Evolutionary conservation across 2,329 filamentous ascomycete species (phyloP).

Genomic region (Parafenestella ontariensis): DNA sequence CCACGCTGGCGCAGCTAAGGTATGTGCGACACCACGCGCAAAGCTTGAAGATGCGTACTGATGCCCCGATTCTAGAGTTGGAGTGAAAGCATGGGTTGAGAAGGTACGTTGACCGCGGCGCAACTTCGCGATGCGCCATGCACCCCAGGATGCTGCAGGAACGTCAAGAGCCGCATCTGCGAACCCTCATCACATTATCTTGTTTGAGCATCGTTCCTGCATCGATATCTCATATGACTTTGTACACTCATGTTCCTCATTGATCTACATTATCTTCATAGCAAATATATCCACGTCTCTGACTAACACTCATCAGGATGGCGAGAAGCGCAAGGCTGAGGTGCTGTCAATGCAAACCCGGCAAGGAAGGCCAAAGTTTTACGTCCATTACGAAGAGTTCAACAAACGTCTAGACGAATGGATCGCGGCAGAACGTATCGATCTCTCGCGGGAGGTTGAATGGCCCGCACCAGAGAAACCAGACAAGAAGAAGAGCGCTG

Average conservation of each 20-base stretch:
- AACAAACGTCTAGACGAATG: slow-evolving; percentile 92
- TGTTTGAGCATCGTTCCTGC: background rate
- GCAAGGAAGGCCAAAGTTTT: slow-evolving; percentile 87
- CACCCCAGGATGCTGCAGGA: slow-evolving; percentile 11
- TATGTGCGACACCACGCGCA: slow-evolving; percentile 55
- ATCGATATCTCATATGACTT: background rate
- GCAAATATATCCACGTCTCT: background rate
- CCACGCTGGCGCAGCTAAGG: slow-evolving; percentile 84
- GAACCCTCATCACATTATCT: background rate
- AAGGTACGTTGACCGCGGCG: slow-evolving; percentile 62
- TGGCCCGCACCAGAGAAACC: slow-evolving; percentile 93
- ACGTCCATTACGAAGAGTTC: slow-evolving; percentile 98
- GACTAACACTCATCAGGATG: slow-evolving; percentile 63
- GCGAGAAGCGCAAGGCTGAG: slow-evolving; percentile 87
- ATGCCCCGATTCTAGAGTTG: slow-evolving; percentile 60
- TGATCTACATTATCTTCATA: background rate
- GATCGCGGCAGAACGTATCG: slow-evolving; percentile 82
- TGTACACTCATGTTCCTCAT: background rate
- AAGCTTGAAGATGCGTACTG: slow-evolving; percentile 33
- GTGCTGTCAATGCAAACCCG: slow-evolving; percentile 93
- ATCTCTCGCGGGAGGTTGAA: slow-evolving; percentile 89
- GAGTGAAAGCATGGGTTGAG: slow-evolving; percentile 71
- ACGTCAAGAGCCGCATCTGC: slow-evolving; percentile 13
- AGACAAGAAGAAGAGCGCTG: slow-evolving; percentile 79
- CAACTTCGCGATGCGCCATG: slow-evolving; percentile 8